Evolutionary conservation across 2,329 filamentous ascomycete species (phyloP).

Genomic region (Colletotrichum filicis): DNA sequence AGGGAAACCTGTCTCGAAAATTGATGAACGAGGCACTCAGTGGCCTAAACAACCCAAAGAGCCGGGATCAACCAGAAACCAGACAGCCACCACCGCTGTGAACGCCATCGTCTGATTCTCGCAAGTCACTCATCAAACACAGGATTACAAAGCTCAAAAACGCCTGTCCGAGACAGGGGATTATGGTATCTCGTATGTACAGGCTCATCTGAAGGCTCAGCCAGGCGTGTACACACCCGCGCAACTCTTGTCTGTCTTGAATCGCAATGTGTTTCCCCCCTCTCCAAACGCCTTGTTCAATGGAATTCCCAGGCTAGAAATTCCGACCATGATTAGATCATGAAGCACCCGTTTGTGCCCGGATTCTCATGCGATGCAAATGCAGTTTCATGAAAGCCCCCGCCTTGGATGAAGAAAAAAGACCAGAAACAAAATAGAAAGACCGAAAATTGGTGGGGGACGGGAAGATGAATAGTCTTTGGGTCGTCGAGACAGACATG

Average conservation of each 20-base stretch:
- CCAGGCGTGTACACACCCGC: conserved; percentile 9
- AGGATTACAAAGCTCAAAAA: not conserved
- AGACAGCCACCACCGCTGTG: not conserved
- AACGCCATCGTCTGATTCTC: not conserved
- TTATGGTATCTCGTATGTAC: conserved; percentile 38
- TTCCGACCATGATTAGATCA: not conserved
- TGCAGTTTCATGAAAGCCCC: conserved; percentile 28
- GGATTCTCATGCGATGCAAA: conserved; percentile 29
- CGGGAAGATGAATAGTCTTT: conserved; percentile 13
- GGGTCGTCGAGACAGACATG: conserved; percentile 16
- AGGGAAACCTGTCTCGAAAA: not conserved
- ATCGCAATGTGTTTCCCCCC: not conserved
- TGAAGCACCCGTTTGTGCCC: not conserved
- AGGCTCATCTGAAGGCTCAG: conserved; percentile 14
- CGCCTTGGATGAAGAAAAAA: not conserved
- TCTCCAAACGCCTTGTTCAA: conserved; percentile 24
- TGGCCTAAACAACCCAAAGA: conserved; percentile 1
- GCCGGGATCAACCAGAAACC: not conserved
- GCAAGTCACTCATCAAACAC: not conserved
- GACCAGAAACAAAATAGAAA: not conserved
- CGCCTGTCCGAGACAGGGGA: conserved; percentile 34
- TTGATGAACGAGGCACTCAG: conserved; percentile 23
- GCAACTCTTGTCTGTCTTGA: not conserved
- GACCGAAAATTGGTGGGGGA: conserved; percentile 4
- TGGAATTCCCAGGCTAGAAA: not conserved